phyloP scores from a whole-genome alignment of 1,139 yeast species.

The Candida dubliniensis region DNA sequence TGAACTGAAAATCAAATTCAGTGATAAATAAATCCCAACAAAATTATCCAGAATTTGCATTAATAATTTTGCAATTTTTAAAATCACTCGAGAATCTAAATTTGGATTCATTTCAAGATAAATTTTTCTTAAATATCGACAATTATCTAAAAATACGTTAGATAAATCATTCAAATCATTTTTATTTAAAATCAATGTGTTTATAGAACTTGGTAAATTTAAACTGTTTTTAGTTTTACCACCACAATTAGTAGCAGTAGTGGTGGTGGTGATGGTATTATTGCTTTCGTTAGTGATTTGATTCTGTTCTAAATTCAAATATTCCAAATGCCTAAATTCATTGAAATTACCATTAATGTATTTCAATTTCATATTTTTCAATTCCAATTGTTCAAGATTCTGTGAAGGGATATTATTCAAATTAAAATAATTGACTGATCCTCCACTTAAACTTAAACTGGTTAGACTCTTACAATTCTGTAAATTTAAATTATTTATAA shows the following conservation, averaged over 20 bases:
- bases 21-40: conserved; percentile 5
- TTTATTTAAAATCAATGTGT: conserved; percentile 6
- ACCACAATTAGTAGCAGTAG: too few relatives aligned
- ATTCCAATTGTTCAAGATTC: conserved; percentile 6
- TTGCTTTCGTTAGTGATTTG: not conserved
- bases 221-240: not conserved
- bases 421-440: conserved; percentile 6
- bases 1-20: conserved; percentile 4
- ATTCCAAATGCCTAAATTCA: conserved; percentile 3
- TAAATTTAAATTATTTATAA: conserved; percentile 5
- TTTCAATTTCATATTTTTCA: conserved; percentile 9
- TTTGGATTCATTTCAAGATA: conserved; percentile 10
- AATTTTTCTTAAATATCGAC: conserved; percentile 5
- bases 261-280: not conserved
- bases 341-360: conserved; percentile 8
- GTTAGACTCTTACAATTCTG: conserved; percentile 1
- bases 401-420: conserved; percentile 4
- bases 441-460: conserved; percentile 7
- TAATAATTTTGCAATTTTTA: conserved; percentile 4
- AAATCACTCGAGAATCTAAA: conserved; percentile 5
- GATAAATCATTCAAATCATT: conserved; percentile 11
- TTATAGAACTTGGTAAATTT: conserved; percentile 9
- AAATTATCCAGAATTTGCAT: conserved; percentile 3
- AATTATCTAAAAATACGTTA: conserved; percentile 6
- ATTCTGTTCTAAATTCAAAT: conserved; percentile 12